A percentile compares a stretch with the other conserved stretches of the same genome.
Conservation (phyloP, 2,329 filamentous ascomycete species). For the Uncinocarpus reesii region DNA sequence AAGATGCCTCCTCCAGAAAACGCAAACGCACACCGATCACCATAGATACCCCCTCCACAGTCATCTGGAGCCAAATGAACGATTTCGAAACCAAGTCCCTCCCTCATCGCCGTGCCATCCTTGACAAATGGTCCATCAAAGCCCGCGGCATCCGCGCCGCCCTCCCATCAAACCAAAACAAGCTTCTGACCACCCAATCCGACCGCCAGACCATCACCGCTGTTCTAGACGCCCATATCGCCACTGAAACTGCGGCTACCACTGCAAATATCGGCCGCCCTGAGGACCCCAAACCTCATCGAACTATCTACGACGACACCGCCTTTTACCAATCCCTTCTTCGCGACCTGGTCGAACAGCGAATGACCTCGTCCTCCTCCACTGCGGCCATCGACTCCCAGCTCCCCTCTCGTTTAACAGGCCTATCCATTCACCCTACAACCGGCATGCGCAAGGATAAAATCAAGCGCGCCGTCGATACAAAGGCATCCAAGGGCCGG, state of each 20-base stretch:
- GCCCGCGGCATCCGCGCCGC: conserved; percentile 48
- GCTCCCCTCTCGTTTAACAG: conserved; percentile 23
- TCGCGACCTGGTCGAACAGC: conserved; percentile 85
- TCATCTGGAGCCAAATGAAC: conserved; percentile 64
- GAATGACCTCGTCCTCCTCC: conserved; percentile 49
- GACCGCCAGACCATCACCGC: conserved; percentile 43
- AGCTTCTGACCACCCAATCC: conserved; percentile 47
- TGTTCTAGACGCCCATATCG: conserved; percentile 37
- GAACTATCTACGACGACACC: conserved; percentile 74
- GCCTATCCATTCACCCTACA: conserved; percentile 30
- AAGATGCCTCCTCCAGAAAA: conserved; percentile 27
- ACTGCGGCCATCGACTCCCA: conserved; percentile 36
- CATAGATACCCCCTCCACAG: conserved; percentile 45
- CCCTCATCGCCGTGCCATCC: conserved; percentile 55
- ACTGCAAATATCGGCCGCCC: conserved; percentile 26
- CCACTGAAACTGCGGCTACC: conserved; percentile 27
- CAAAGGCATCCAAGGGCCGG: conserved; percentile 86
- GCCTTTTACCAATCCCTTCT: conserved; percentile 90
- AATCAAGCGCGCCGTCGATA: conserved; percentile 74
- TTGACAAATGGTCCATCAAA: conserved; percentile 87
- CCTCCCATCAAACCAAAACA: conserved; percentile 42
- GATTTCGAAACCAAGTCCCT: conserved; percentile 51
- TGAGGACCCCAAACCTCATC: conserved; percentile 2
- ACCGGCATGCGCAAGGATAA: conserved; percentile 47
- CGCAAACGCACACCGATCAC: conserved; percentile 43